phyloP scores from a whole-genome alignment of 1,284 basidiomycete genomes.

The Leccinum variabile region DNA sequence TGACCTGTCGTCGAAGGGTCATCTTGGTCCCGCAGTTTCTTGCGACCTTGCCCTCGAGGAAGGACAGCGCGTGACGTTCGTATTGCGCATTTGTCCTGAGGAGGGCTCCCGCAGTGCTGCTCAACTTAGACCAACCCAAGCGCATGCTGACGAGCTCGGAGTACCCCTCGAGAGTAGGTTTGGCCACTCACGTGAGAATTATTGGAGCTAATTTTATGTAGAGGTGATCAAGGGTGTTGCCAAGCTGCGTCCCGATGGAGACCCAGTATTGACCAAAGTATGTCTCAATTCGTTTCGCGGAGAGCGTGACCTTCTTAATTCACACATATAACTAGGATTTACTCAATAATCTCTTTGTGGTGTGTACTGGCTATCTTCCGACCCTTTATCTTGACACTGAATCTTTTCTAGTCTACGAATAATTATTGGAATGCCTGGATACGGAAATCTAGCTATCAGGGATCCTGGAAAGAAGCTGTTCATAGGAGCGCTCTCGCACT shows the following conservation, averaged over 20 bases:
- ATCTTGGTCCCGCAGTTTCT: constrained; percentile 58
- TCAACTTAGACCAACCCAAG: constrained; percentile 33
- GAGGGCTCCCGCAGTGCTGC: constrained; percentile 10
- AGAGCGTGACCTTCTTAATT: not conserved
- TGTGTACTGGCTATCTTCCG: constrained; percentile 28
- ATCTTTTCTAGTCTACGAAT: constrained; percentile 58
- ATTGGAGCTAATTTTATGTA: constrained; percentile 22
- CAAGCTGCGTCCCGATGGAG: constrained; percentile 51
- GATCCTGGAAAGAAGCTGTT: constrained; percentile 93
- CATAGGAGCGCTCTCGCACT: constrained; percentile 85
- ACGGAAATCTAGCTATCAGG: constrained; percentile 75
- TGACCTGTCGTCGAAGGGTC: constrained; percentile 65
- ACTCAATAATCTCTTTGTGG: constrained; percentile 53
- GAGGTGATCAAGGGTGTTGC: constrained; percentile 50
- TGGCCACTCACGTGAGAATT: not conserved
- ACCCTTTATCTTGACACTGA: not conserved
- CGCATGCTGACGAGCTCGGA: constrained; percentile 46
- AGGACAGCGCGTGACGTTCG: constrained; percentile 84
- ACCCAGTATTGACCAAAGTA: constrained; percentile 66
- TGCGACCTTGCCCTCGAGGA: constrained; percentile 65
- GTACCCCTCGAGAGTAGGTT: constrained; percentile 47
- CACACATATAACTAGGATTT: constrained; percentile 41
- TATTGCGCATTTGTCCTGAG: constrained; percentile 66
- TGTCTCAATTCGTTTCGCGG: constrained; percentile 7
- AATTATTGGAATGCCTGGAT: constrained; percentile 90